Conservation (phyloP, 306 rosid genomes). For the Rosa rugosa region DNA sequence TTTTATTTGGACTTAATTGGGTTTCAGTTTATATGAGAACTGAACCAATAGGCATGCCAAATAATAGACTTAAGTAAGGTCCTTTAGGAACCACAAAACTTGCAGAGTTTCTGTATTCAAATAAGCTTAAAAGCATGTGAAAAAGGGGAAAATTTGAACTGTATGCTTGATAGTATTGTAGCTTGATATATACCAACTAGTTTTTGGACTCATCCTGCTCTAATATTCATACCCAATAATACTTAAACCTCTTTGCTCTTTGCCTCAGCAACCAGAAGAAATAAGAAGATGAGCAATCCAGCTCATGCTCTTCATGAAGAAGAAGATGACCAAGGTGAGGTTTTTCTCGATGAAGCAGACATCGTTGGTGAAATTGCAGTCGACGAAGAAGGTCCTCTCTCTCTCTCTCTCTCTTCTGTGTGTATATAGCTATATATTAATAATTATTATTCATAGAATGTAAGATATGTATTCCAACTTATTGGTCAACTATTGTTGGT, state of each 20-base stretch:
- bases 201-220: not conserved
- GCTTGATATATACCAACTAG: not conserved
- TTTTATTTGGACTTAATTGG: not conserved
- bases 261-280: not conserved
- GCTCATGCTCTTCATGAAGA: constrained; percentile 27
- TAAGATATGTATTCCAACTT: not conserved
- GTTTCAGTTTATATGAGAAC: not conserved
- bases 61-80: too few relatives aligned
- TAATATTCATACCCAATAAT: not conserved
- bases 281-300: constrained; percentile 27
- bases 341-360: constrained; percentile 50
- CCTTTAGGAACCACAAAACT: too few relatives aligned
- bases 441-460: not conserved
- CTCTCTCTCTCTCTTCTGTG: not conserved
- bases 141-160: not conserved
- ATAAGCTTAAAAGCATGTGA: not conserved
- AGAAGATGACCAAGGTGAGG: constrained; percentile 46
- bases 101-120: not conserved
- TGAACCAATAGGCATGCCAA: not conserved
- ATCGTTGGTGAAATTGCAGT: constrained; percentile 35
- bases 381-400: constrained; percentile 47
- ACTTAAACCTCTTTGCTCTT: not conserved
- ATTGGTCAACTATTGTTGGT: constrained; percentile 9
- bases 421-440: not conserved
- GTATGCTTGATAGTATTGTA: not conserved